phyloP scores from a whole-genome alignment of 768 basidiomycete species.

The Hygrocybe punicea region DNA sequence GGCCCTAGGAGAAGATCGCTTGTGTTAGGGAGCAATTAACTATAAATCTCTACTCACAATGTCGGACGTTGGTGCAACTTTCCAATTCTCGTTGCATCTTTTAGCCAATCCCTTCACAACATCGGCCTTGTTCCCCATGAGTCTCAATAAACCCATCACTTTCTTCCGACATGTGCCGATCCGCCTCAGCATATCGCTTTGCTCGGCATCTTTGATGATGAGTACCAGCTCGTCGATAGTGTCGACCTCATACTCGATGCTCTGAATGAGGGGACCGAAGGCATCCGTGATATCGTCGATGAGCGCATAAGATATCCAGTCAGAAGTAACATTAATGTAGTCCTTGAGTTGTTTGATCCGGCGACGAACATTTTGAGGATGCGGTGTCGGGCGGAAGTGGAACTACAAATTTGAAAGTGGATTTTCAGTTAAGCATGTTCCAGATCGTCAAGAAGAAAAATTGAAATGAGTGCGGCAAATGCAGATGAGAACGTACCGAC shows the following conservation, averaged over 20 bases:
- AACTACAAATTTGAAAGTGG: constrained; percentile 50
- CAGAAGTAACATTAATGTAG: constrained; percentile 97
- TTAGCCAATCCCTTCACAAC: constrained; percentile 99
- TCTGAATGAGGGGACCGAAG: constrained; percentile 96
- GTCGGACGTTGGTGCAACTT: constrained; percentile 95
- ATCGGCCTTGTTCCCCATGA: constrained; percentile 99
- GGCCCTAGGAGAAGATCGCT: constrained; percentile 52
- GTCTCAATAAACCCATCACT: constrained; percentile 92
- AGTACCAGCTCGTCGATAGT: constrained; percentile 97
- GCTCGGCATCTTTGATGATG: constrained; percentile 92
- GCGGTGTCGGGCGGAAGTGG: constrained; percentile 95
- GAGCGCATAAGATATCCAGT: constrained; percentile 99
- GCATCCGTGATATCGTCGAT: constrained; percentile 99
- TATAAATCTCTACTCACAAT: constrained; percentile 58
- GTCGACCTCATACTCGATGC: constrained; percentile 99
- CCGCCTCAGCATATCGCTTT: constrained; percentile 95
- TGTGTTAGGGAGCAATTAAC: background rate
- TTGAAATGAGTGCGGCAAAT: no score
- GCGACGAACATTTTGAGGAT: constrained; percentile 95
- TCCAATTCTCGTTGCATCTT: constrained; percentile 98
- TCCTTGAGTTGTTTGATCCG: constrained; percentile 99
- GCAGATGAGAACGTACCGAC: constrained; percentile 56
- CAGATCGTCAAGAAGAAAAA: background rate
- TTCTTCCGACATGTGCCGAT: constrained; percentile 99
- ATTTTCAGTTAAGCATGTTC: background rate